These are phyloP conservation scores for Stagonosporopsis chrysanthemi DNA, from an alignment of 2,329 filamentous ascomycete genomes.

Conservation along the genomic window DNA sequence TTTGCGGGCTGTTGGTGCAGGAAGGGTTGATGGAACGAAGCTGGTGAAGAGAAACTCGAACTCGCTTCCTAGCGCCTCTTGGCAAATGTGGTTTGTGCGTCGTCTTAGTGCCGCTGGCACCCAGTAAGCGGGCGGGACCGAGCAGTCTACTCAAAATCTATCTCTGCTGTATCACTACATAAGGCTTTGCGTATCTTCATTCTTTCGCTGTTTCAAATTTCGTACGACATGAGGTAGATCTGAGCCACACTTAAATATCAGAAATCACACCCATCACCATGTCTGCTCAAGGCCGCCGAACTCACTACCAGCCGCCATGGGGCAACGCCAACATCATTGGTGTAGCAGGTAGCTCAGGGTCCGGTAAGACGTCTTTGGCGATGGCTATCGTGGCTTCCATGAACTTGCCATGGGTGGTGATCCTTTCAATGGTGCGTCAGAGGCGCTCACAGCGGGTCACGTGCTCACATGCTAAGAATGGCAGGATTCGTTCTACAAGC, in stretches of 20 bases:
- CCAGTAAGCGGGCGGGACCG: constrained; percentile 25
- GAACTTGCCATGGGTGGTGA: constrained; percentile 97
- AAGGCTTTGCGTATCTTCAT: constrained; percentile 22
- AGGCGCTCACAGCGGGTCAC: constrained; percentile 27
- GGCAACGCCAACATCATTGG: constrained; percentile 95
- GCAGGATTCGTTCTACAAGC: constrained; percentile 97
- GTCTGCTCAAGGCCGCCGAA: constrained; percentile 47
- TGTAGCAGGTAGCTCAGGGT: constrained; percentile 93
- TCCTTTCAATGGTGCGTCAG: constrained; percentile 83
- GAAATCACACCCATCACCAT: constrained; percentile 20
- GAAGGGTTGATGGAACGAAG: constrained; percentile 30
- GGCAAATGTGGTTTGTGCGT: constrained; percentile 24
- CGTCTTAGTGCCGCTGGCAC: constrained; percentile 9
- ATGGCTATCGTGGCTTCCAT: constrained; percentile 88
- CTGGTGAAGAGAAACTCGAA: constrained; percentile 37
- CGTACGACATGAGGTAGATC: constrained; percentile 19
- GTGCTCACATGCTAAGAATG: constrained; percentile 30
- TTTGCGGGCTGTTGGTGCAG: constrained; percentile 36
- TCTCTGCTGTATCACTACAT: constrained; percentile 27
- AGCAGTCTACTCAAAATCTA: constrained; percentile 22
- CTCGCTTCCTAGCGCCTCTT: constrained; percentile 36
- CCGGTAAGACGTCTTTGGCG: constrained; percentile 92
- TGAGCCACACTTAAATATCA: not conserved
- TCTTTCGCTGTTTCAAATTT: constrained; percentile 14
- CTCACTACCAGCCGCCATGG: constrained; percentile 93